Base-by-base conservation (phyloP, 345 rosid species). In the Cardamine chenopodiifolia region DNA sequence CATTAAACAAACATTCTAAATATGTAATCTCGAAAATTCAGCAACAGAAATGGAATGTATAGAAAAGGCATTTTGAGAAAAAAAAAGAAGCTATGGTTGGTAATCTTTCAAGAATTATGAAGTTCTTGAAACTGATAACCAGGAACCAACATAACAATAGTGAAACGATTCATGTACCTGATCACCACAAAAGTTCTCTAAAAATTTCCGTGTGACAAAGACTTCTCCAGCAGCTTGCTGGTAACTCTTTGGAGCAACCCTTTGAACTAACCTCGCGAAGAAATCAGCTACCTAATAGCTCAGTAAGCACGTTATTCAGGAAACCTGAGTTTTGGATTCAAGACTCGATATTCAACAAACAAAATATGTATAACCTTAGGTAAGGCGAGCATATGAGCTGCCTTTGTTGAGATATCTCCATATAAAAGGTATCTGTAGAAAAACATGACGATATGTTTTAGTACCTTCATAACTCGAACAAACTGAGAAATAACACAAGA, bases 231-330 rank as follows among this genome's bases (percentile, higher is more conserved):
- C 81, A 60, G 97, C 99, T 84, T 95, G 99, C 74, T 90, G 89
- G 62, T 92, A 95, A 85, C 97, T 95, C 82, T 95, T 95, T 35
- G 99, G 99, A 68, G 91, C 75, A 62, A 95, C 99, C 78, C 99
- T 86, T 70, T 95, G 97, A 80, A 95, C 89, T 54, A 95, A 78
- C 82, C 93, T 87, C 28, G 96, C 71, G 68, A 95, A 95, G 85
- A 92, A 95, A 75, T 90, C 83, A 9, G 96, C 80, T 28, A 90
- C 97, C 98, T 94, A 84, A 79, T 79, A 70, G 28, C 37, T 64
- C 8, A 44, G 44, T 26, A 47, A 12, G 49, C 56, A 34, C 23
- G 8, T 65, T 8, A 58, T 52, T 66, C 28, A 8, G 23, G 29
- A 69, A 74, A 39, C 39, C 26, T 26, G 23, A 49, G 10, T 53